Evolutionary conservation across 495 filamentous ascomycete genomes (phyloP).

Genomic region (Massariosphaeria phaeospora): DNA sequence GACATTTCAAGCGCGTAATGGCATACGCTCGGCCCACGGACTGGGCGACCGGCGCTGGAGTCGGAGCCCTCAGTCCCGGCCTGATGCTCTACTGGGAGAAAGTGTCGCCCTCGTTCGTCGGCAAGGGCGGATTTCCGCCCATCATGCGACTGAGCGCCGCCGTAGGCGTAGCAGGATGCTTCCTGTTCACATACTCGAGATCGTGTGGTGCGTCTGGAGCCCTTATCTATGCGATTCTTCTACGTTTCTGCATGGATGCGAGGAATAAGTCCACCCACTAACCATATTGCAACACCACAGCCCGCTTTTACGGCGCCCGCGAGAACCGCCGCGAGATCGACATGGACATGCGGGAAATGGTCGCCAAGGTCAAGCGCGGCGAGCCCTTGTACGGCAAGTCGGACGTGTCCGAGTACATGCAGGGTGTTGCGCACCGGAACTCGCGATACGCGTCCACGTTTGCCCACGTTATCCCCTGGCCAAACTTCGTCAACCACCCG

Average conservation of each 20-base stretch:
- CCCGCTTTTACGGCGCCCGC: constrained; percentile 85
- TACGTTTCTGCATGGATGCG: too few species aligned
- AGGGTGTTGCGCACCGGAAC: constrained; percentile 88
- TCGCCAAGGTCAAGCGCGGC: constrained; percentile 83
- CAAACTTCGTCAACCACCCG: constrained; percentile 95
- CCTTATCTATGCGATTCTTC: too few species aligned
- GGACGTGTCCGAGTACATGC: constrained; percentile 73
- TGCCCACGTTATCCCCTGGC: constrained; percentile 81
- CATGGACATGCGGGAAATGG: constrained; percentile 98
- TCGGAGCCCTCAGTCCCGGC: constrained; percentile 63
- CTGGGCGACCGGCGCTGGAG: constrained; percentile 63
- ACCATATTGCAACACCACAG: constrained; percentile 14
- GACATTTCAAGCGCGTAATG: constrained; percentile 84
- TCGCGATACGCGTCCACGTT: constrained; percentile 84
- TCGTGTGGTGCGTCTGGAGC: constrained; percentile 54
- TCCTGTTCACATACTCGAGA: constrained; percentile 72
- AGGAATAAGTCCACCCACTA: too few species aligned
- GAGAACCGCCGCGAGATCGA: constrained; percentile 90
- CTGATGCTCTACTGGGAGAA: constrained; percentile 73
- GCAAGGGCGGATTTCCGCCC: constrained; percentile 70
- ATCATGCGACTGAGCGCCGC: constrained; percentile 71
- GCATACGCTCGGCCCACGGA: constrained; percentile 79
- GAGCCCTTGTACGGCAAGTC: constrained; percentile 86
- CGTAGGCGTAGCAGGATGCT: constrained; percentile 68
- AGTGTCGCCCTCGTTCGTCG: constrained; percentile 73